These are phyloP conservation scores for Viola odorata DNA, from an alignment of 345 rosid species.

Conservation along the genomic window DNA sequence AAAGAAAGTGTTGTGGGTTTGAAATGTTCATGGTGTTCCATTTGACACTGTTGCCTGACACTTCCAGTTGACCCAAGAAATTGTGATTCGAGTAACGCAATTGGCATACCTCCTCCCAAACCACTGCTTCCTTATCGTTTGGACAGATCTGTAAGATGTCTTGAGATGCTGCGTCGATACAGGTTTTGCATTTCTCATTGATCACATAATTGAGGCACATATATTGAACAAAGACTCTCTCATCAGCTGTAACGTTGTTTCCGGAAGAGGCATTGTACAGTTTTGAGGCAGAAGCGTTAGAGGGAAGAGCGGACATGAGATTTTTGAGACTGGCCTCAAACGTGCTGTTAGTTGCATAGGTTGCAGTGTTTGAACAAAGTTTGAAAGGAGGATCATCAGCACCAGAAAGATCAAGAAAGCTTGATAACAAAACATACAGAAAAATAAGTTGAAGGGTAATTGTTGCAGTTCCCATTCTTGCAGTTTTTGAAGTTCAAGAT, in stretches of 20 bases:
- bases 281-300: slow-evolving; percentile 14
- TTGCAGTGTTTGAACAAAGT: slow-evolving; percentile 2
- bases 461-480: no score
- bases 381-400: slow-evolving; percentile 24
- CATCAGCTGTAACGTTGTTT: not conserved
- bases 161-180: slow-evolving; percentile 14
- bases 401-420: slow-evolving; percentile 1
- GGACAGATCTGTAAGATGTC: slow-evolving; percentile 21
- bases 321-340: slow-evolving; percentile 3
- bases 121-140: slow-evolving; percentile 18
- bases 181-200: slow-evolving; percentile 13
- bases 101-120: slow-evolving; percentile 38
- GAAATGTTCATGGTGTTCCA: slow-evolving; percentile 14
- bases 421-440: no score
- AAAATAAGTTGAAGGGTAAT: no score
- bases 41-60: slow-evolving; percentile 16
- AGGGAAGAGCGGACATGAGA: slow-evolving; percentile 6
- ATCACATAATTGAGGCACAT: slow-evolving; percentile 32
- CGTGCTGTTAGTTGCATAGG: not conserved
- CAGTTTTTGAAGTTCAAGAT: no score
- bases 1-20: slow-evolving; percentile 18
- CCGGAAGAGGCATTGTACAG: slow-evolving; percentile 17
- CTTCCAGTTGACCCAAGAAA: slow-evolving; percentile 28
- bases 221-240: slow-evolving; percentile 27
- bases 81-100: slow-evolving; percentile 24